Evolutionary conservation across 2,329 filamentous ascomycete species (phyloP), one percentile per base, ranked within the genome.

Genomic region (Endoconidiophora laricicola): DNA sequence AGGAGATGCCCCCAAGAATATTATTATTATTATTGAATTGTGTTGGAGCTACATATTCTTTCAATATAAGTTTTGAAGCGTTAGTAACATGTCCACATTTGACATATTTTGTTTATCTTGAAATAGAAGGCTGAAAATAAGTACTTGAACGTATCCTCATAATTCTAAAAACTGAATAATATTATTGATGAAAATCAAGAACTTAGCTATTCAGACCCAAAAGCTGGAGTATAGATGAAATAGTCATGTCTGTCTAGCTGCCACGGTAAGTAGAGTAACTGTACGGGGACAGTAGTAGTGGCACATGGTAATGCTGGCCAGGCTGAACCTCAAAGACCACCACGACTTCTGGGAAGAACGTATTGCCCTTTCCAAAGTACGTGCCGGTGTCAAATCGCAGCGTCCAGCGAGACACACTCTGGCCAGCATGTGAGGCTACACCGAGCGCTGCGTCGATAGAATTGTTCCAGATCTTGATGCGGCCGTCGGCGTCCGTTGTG

Each of bases 241-340:
- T 3, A 33, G 7, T 33, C 7, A 12, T 18, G 16, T 18, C 38
- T 7, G 18, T 23, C 38, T 67, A 86, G 62, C 80, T 85, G 14
- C 85, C 85, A 44, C 85, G 69, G 65, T 91, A 91, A 7, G 84
- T 90, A 39, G 81, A 83, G 66, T 86, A 91, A 61, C 81, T 83
- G 66, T 80, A 88, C 26, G 84, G 84, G 55, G 81, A 79, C 65
- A 90, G 62, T 62, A 91, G 61, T 60, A 91, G 64, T 42, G 85
- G 85, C 2, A 91, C 83, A 66, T 91, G 85, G 60, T 84, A 90
- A 60, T 82, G 78, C 69, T 84, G 78, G 20, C 70, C 71, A 59
- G 67, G 64, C 9, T 65, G 60, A 20, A 78, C 72, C 45, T 67
- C 65, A 54, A 77, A 76, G 1, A 69, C 67, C 38, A 80, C 69